Base-by-base conservation (phyloP, 2,329 filamentous ascomycete species). In the Dryadomyces quercus-mongolicae region DNA sequence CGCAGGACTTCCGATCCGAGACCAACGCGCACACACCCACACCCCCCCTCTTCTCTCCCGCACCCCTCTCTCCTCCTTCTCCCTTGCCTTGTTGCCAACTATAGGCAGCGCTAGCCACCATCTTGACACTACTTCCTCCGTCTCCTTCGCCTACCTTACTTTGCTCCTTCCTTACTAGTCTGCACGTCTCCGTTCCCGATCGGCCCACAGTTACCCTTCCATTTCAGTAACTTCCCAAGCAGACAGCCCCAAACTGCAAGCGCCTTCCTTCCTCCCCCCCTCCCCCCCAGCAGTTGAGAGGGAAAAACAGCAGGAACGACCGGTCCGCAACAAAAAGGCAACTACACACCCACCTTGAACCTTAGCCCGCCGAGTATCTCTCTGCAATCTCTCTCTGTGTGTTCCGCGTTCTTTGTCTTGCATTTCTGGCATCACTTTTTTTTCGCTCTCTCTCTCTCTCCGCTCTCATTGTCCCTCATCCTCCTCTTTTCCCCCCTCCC, bases 161-260 rank as follows among this genome's bases (percentile, higher is more conserved):
- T 25, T 36, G 34, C 54, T 56, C 46, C 36, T 53, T 56, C 51
- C 40, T 25, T 13, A 46, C 55, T 58, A 58, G 53, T 48, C 38
- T 47, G 50, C 51, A 50, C 49, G 31, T 56, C 44, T 57, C 54
- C 55, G 55, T 51, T 53, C 52, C 55, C 56, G 56, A 53, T 36
- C 47, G 58, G 52, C 58, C 58, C 58, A 60, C 58, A 58, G 57
- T 58, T 60, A 60, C 58, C 58, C 57, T 57, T 57, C 49, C 34
- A 45, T 55, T 51, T 54, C 49, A 51, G 45, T 51, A 31, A 8
- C 20, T 46, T 53, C 47, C 9, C 44, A 43, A 22, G 46, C 50
- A 36, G 38, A 54, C n/a, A 36, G 21, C 31, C 52, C 40, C 50
- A 42, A 34, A 36, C 16, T 13, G 25, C 31, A 49, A 20, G 34